A percentile compares a stretch with the other conserved stretches of the same genome.
phyloP scores from a whole-genome alignment of 2,329 filamentous ascomycete species.

The Aspergillus alliaceus region DNA sequence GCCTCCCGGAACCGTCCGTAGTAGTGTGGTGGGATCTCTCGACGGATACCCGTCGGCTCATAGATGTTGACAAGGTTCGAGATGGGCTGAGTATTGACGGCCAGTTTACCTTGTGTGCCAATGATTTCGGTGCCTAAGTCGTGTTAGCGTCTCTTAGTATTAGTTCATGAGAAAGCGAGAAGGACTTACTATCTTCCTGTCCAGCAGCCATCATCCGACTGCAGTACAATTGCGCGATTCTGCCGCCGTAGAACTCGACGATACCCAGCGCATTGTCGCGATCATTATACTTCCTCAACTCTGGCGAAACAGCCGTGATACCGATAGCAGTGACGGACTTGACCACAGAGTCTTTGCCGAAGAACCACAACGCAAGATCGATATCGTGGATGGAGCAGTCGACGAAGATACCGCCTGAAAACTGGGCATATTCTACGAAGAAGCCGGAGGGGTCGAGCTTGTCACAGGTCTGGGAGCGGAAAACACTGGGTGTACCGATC shows the following conservation, averaged over 20 bases:
- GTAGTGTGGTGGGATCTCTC: conserved; percentile 61
- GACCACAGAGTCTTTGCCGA: conserved; percentile 54
- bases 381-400: conserved; percentile 71
- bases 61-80: conserved; percentile 57
- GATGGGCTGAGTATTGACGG: conserved; percentile 60
- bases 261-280: conserved; percentile 63
- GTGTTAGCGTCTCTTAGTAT: not conserved
- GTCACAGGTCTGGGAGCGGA: conserved; percentile 66
- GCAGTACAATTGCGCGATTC: conserved; percentile 64
- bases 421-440: conserved; percentile 65
- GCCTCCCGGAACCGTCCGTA: conserved; percentile 63
- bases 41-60: conserved; percentile 53
- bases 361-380: conserved; percentile 64
- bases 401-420: conserved; percentile 67
- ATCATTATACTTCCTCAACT: conserved; percentile 56
- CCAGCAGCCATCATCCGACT: conserved; percentile 66
- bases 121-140: conserved; percentile 59
- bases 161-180: not conserved
- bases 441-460: conserved; percentile 64
- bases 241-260: conserved; percentile 64
- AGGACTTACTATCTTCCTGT: conserved; percentile 54
- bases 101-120: conserved; percentile 64
- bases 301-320: conserved; percentile 59
- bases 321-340: conserved; percentile 58
- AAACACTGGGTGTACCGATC: conserved; percentile 60